phyloP scores from a whole-genome alignment of 2,329 filamentous ascomycete species.

The Escovopsis sp. region DNA sequence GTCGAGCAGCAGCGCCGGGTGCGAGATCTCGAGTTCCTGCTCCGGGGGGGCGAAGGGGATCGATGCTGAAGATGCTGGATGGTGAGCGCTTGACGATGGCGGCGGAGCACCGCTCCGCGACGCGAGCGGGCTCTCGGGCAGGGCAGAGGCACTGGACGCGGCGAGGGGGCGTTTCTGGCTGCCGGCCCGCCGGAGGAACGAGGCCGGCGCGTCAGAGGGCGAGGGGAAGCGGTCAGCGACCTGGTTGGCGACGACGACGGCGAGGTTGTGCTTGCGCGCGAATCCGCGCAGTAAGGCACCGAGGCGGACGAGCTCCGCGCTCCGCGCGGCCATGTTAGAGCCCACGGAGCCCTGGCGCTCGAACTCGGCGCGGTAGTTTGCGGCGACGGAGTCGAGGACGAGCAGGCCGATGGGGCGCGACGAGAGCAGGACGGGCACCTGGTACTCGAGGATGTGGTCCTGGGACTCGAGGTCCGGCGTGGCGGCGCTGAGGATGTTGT shows the following conservation, averaged over 20 bases:
- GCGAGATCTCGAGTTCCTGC: constrained; percentile 18
- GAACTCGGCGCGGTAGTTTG: constrained; percentile 90
- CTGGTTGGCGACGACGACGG: constrained; percentile 87
- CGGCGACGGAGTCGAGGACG: constrained; percentile 80
- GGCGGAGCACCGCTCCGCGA: constrained; percentile 20
- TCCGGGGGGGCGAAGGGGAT: constrained; percentile 19
- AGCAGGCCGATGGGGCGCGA: constrained; percentile 68
- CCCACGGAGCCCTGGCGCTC: constrained; percentile 38
- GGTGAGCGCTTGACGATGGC: no score
- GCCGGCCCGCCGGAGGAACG: no score
- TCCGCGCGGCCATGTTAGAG: constrained; percentile 58
- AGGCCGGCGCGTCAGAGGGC: constrained; percentile 1
- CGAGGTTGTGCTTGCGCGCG: constrained; percentile 59
- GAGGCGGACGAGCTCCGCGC: constrained; percentile 60
- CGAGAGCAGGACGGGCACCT: constrained; percentile 72
- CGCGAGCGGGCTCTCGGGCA: constrained; percentile 33
- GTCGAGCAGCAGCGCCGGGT: constrained; percentile 53
- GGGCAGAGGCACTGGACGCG: not conserved
- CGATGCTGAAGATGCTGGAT: constrained; percentile 17
- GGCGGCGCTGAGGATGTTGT: constrained; percentile 64
- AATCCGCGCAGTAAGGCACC: constrained; percentile 63
- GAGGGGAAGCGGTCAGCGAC: constrained; percentile 70
- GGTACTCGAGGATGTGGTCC: constrained; percentile 86
- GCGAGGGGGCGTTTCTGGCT: not conserved
- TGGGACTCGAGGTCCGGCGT: constrained; percentile 87